Percentiles rank a stretch among this genome's conserved stretches.
These are phyloP conservation scores for Aspergillus cristatus DNA, from an alignment of 495 filamentous ascomycete genomes.

Conservation along the genomic window DNA sequence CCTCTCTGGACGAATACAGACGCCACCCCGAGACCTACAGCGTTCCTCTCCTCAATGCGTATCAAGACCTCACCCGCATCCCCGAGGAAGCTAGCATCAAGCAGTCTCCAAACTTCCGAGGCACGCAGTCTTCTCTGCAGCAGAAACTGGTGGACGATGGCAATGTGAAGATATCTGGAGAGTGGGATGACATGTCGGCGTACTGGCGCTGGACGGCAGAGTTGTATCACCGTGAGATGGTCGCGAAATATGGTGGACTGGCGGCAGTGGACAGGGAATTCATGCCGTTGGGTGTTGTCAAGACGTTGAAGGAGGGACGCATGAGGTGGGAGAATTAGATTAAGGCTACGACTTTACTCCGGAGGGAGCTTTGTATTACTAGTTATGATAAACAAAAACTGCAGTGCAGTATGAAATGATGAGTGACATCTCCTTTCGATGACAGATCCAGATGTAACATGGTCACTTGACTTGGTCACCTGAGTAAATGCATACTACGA, in stretches of 20 bases:
- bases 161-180: conserved; percentile 8
- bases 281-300: conserved; percentile 59
- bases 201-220: conserved; percentile 57
- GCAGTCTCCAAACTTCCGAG: conserved; percentile 17
- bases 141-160: conserved; percentile 7
- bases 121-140: conserved; percentile 7
- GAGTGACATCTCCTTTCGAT: too few relatives aligned
- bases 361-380: too few relatives aligned
- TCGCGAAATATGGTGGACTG: conserved; percentile 50
- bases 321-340: conserved; percentile 49
- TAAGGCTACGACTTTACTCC: not conserved
- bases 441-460: too few relatives aligned
- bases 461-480: too few relatives aligned
- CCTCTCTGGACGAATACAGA: conserved; percentile 46
- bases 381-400: too few relatives aligned
- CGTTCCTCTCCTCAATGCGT: conserved; percentile 19
- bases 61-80: conserved; percentile 25
- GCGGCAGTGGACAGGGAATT: conserved; percentile 52
- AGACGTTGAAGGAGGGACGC: conserved; percentile 47
- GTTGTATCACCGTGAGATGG: conserved; percentile 50
- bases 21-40: conserved; percentile 42
- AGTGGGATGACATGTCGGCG: conserved; percentile 37
- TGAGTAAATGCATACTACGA: too few relatives aligned
- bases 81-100: conserved; percentile 29
- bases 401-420: too few relatives aligned